A percentile compares a stretch with the other conserved stretches of the same genome.
These are phyloP conservation scores for Spathaspora arborariae DNA, from an alignment of 805 yeast genomes.

Conservation along the genomic window DNA sequence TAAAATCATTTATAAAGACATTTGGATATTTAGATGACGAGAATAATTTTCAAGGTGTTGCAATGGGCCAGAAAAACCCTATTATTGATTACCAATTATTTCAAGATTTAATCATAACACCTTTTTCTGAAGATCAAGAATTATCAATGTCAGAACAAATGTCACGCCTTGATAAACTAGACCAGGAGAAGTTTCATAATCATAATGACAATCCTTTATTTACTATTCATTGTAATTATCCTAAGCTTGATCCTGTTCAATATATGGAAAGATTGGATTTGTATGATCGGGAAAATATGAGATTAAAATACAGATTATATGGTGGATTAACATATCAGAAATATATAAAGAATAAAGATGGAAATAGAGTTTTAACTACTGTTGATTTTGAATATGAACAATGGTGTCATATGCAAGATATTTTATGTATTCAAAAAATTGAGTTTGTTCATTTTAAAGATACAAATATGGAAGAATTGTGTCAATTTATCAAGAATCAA, in stretches of 20 bases:
- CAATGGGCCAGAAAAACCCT: conserved; percentile 33
- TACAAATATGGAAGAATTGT: conserved; percentile 18
- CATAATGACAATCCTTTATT: conserved; percentile 21
- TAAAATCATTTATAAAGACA: conserved; percentile 36
- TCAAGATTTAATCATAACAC: conserved; percentile 7
- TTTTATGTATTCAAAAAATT: conserved; percentile 23
- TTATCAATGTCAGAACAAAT: conserved; percentile 21
- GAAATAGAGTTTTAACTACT: conserved; percentile 6
- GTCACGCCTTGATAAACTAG: conserved; percentile 15
- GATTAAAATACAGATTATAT: conserved; percentile 25
- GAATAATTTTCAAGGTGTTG: conserved; percentile 30
- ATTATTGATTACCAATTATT: conserved; percentile 17
- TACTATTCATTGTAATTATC: conserved; percentile 33
- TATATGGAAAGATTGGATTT: conserved; percentile 21
- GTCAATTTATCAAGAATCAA: conserved; percentile 25
- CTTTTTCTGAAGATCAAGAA: neutral
- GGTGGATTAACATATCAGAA: conserved; percentile 18
- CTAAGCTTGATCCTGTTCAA: conserved; percentile 31
- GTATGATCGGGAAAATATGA: conserved; percentile 20
- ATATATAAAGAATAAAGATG: conserved; percentile 5
- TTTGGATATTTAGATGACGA: conserved; percentile 25
- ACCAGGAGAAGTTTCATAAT: conserved; percentile 15
- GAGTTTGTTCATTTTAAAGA: conserved; percentile 22
- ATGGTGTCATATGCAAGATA: conserved; percentile 26
- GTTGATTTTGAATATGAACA: conserved; percentile 29